Evolutionary conservation across 1,139 yeast genomes (phyloP).

Genomic region (Hansenula lynferdii): DNA sequence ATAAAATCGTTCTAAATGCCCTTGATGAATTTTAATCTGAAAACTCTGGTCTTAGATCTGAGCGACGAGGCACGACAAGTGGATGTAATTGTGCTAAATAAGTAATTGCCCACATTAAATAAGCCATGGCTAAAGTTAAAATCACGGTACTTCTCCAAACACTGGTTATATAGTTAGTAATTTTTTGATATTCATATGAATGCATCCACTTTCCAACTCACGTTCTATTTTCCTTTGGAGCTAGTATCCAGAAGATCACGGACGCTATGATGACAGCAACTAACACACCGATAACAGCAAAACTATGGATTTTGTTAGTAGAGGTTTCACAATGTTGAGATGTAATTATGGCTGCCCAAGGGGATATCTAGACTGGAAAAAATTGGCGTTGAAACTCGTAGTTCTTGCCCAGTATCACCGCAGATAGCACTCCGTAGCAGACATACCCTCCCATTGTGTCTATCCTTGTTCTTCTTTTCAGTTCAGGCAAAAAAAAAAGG

Average conservation of each 20-base stretch:
- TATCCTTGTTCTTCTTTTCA: too few species aligned
- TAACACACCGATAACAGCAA: conserved; percentile 68
- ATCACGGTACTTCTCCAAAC: conserved; percentile 92
- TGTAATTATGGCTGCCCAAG: neutral
- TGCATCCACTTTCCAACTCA: conserved; percentile 28
- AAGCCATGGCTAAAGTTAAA: conserved; percentile 81
- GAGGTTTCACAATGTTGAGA: neutral
- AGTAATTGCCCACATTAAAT: conserved; percentile 93
- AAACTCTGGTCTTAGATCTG: conserved; percentile 74
- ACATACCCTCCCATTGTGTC: too few species aligned
- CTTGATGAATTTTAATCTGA: conserved; percentile 32
- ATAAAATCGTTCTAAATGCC: too few species aligned
- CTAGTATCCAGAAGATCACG: conserved; percentile 51
- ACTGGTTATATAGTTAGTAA: too few species aligned
- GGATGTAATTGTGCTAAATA: conserved; percentile 68
- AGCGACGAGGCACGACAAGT: conserved; percentile 73
- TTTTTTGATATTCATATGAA: too few species aligned
- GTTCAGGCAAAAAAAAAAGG: too few species aligned
- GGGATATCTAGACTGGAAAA: too few species aligned
- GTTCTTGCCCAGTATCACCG: too few species aligned
- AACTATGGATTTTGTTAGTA: conserved; percentile 35
- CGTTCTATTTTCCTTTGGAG: conserved; percentile 49
- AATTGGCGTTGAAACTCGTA: too few species aligned
- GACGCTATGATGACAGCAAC: conserved; percentile 53
- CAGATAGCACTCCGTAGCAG: too few species aligned